Base-by-base conservation (phyloP, 2,329 filamentous ascomycete genomes). In the Fonsecaea multimorphosa region DNA sequence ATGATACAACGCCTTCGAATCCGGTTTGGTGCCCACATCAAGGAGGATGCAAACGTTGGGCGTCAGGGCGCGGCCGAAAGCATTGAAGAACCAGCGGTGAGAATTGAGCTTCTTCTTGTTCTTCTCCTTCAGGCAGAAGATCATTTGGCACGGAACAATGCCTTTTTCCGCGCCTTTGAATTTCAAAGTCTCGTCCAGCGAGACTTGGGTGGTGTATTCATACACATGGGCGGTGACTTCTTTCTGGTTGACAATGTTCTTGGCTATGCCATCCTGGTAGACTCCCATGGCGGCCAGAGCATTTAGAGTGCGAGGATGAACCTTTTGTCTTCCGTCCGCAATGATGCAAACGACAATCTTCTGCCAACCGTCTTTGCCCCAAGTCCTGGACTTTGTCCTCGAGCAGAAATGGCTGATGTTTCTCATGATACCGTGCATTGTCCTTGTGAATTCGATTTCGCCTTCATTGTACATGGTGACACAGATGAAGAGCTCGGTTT, bases 381-480 rank as follows among this genome's bases (percentile, higher is more conserved):
- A 99, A 0, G 93, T 98, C 65, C 95, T 87, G 5, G 93, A 97
- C 77, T 95, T 94, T 61, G 89, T 91, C 60, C 95, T 89, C 22
- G 90, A 92, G 82, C 95, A 99, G 79, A 99, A 97, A 77, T 98
- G 95, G 14, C 91, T 89, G 73, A 99, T 94, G 77, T 99, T 99
- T 78, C 96, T 93, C 91, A 99, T 96, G 63, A 99, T 92, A 62
- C 94, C 95, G 77, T 98, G 92, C 94, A 99, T 98, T 0, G 95
- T 99, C 54, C 95, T 88, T 6, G 95, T 97, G 73, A 99, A 99
- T 75, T 93, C 88, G 73, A 97, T 92, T 76, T 98, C 95, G 78
- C 97, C 91, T 79, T 99, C 95, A 78, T 99, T 99, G 82, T 97
- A 98, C 95, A 98, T 98, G 73, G 95, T 99, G 68, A 99, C 84